Conservation (phyloP, 2,329 filamentous ascomycete genomes). For the Penicillium oxalicum region DNA sequence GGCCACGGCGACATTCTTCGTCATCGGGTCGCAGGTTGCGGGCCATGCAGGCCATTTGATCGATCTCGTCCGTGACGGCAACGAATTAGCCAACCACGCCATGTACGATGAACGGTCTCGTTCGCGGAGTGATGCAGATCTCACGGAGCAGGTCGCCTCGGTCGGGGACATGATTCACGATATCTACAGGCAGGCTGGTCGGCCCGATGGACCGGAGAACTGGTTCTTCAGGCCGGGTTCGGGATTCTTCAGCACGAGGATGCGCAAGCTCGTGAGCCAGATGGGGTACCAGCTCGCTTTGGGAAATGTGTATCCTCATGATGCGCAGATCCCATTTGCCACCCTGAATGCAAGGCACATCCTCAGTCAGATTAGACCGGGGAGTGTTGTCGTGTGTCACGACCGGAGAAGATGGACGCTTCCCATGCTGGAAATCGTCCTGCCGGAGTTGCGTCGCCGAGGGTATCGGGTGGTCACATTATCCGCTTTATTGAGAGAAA, state of each 20-base stretch:
- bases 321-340: conserved; percentile 71
- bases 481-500: conserved; percentile 54
- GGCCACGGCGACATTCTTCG: conserved; percentile 77
- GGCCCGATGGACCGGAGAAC: conserved; percentile 39
- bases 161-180: conserved; percentile 58
- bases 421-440: conserved; percentile 66
- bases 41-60: conserved; percentile 51
- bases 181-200: conserved; percentile 46
- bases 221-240: conserved; percentile 78
- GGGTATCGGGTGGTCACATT: conserved; percentile 70
- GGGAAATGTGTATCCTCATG: conserved; percentile 82
- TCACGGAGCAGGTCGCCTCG: conserved; percentile 57
- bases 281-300: conserved; percentile 69
- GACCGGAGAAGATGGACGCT: conserved; percentile 77
- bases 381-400: conserved; percentile 79
- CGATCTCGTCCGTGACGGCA: conserved; percentile 54
- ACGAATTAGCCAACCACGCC: conserved; percentile 80
- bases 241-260: conserved; percentile 69
- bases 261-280: conserved; percentile 55
- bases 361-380: conserved; percentile 69
- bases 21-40: conserved; percentile 71
- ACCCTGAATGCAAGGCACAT: conserved; percentile 71
- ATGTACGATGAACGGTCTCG: conserved; percentile 78
- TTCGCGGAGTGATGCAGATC: conserved; percentile 52
- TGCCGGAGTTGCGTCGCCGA: conserved; percentile 63